phyloP scores from a whole-genome alignment of 2,329 filamentous ascomycete genomes.

The Seiridium unicorne region DNA sequence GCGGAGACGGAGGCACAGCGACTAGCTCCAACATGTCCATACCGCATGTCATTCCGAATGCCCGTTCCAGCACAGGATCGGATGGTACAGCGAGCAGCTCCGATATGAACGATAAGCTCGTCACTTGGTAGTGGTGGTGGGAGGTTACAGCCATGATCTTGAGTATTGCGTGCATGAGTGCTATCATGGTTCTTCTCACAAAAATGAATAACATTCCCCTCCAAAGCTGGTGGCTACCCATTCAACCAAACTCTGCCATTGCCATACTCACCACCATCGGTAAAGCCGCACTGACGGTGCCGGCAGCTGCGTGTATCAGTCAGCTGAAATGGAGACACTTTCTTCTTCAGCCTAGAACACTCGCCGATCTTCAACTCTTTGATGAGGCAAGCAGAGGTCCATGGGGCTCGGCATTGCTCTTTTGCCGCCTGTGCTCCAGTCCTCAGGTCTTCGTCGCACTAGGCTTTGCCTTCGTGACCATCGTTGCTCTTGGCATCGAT shows the following conservation, averaged over 20 bases:
- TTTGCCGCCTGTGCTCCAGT: neutral
- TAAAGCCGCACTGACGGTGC: slow-evolving; percentile 28
- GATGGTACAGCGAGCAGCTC: too few species aligned
- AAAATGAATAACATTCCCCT: neutral
- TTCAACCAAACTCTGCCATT: slow-evolving; percentile 30
- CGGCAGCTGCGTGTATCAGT: slow-evolving; percentile 27
- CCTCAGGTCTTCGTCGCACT: neutral
- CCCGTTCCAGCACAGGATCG: too few species aligned
- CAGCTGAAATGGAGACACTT: slow-evolving; percentile 35
- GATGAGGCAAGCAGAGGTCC: slow-evolving; percentile 26
- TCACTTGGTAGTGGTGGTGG: neutral
- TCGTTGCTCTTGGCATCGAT: slow-evolving; percentile 12
- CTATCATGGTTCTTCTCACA: neutral
- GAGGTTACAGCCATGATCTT: neutral
- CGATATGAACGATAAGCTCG: neutral
- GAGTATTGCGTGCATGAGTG: neutral
- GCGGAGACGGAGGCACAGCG: too few species aligned
- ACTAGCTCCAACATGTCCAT: too few species aligned
- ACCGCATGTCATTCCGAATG: too few species aligned
- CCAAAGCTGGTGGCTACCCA: slow-evolving; percentile 9
- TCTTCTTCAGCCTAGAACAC: slow-evolving; percentile 10
- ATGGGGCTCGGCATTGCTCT: slow-evolving; percentile 17
- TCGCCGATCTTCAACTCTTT: slow-evolving; percentile 24
- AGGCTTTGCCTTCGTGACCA: slow-evolving; percentile 7
- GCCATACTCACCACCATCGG: slow-evolving; percentile 28